Conservation (phyloP, 805 yeast genomes). For the Tetrapisispora arboricola region DNA sequence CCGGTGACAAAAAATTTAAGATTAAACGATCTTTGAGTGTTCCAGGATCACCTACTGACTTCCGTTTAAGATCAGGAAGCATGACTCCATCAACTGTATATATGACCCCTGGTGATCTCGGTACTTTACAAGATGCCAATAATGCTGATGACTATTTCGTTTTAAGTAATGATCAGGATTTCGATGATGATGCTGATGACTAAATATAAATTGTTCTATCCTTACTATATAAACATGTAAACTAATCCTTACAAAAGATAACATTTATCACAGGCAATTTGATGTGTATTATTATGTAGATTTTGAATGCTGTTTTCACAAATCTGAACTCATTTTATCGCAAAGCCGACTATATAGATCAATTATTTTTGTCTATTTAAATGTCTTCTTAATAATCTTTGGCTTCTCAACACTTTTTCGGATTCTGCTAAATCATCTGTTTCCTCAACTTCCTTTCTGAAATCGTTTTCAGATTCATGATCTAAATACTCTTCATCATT, state of each 20-base stretch:
- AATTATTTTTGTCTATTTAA: conserved; percentile 2
- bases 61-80: conserved; percentile 24
- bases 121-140: conserved; percentile 86
- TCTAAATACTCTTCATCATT: conserved; percentile 9
- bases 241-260: background rate
- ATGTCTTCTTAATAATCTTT: conserved; percentile 1
- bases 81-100: conserved; percentile 34
- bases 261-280: no score
- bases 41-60: conserved; percentile 87
- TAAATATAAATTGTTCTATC: no score
- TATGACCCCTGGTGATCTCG: conserved; percentile 98
- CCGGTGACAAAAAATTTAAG: conserved; percentile 43
- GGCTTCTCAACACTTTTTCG: background rate
- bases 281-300: no score
- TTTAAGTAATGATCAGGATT: conserved; percentile 24
- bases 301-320: no score
- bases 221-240: background rate
- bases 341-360: no score
- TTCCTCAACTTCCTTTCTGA: conserved; percentile 6
- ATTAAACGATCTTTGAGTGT: conserved; percentile 87
- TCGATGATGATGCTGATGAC: conserved; percentile 34
- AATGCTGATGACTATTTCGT: conserved; percentile 71
- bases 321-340: no score
- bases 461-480: conserved; percentile 8
- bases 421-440: conserved; percentile 1